A percentile compares a stretch with the other conserved stretches of the same genome.
phyloP scores from a whole-genome alignment of 2,329 filamentous ascomycete species.

The Magnaporthales sp. region DNA sequence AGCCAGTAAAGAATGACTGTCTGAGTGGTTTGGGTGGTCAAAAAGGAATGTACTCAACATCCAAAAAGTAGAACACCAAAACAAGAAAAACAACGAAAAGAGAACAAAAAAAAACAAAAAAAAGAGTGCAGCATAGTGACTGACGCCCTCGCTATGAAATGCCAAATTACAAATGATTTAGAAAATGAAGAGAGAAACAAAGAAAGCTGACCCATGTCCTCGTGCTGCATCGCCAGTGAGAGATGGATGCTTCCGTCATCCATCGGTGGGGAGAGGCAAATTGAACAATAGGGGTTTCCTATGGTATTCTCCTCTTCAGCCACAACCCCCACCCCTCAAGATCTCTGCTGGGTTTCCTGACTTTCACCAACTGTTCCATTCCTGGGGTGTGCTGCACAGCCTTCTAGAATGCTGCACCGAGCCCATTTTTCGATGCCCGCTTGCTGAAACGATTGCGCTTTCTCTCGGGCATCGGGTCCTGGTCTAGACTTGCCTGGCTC shows the following conservation, averaged over 20 bases:
- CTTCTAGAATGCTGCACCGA: constrained; percentile 72
- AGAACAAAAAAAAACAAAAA: neutral
- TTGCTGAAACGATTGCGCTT: constrained; percentile 75
- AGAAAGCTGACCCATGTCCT: neutral
- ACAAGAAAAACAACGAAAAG: neutral
- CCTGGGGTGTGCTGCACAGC: neutral
- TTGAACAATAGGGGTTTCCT: neutral
- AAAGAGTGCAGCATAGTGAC: constrained; percentile 1
- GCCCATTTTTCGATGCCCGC: constrained; percentile 87
- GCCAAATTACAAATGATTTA: neutral
- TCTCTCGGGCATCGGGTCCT: constrained; percentile 27
- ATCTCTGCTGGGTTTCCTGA: neutral
- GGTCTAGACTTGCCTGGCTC: constrained; percentile 46
- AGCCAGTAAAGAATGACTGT: neutral
- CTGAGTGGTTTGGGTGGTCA: neutral
- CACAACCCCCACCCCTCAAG: neutral
- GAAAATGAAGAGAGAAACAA: neutral
- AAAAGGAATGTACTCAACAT: neutral
- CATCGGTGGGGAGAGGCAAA: neutral
- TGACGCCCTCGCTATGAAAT: constrained; percentile 2
- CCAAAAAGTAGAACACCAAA: neutral
- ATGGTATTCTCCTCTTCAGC: neutral
- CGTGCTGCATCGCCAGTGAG: neutral
- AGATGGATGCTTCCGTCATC: neutral
- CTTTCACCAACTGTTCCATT: neutral